These are phyloP conservation scores for Zancudomyces culisetae DNA, from an alignment of 371 early-diverging fungal genomes.

Conservation along the genomic window DNA sequence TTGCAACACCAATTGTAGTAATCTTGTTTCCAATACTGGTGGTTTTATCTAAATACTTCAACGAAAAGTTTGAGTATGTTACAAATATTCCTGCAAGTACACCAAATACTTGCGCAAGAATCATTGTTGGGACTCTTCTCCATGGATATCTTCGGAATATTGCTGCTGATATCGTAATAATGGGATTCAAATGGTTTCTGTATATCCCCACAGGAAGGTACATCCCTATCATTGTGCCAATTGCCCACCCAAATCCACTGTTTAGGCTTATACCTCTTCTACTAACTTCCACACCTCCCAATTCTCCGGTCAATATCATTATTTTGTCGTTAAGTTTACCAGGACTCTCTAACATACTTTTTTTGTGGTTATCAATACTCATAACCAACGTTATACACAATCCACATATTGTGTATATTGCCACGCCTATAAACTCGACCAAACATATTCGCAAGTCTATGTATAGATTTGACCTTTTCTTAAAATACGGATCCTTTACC, in stretches of 20 bases:
- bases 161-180: constrained; percentile 4
- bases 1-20: too few relatives aligned
- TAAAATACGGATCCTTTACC: neutral
- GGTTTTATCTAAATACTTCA: neutral
- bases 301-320: neutral
- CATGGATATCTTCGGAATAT: constrained; percentile 4
- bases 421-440: neutral
- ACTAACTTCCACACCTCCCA: neutral
- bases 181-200: constrained; percentile 7
- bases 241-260: constrained; percentile 1
- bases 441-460: neutral
- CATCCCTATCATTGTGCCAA: constrained; percentile 3
- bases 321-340: too few relatives aligned
- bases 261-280: neutral
- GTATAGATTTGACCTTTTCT: neutral
- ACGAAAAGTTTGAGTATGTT: neutral
- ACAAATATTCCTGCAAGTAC: neutral
- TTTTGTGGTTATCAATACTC: neutral
- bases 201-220: neutral
- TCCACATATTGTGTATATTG: neutral
- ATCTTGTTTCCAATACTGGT: too few relatives aligned
- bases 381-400: neutral
- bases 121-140: constrained; percentile 5
- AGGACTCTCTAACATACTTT: too few relatives aligned
- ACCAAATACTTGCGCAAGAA: constrained; percentile 5